Conservation (phyloP, 441 rosid species). For the Manihot esculenta region DNA sequence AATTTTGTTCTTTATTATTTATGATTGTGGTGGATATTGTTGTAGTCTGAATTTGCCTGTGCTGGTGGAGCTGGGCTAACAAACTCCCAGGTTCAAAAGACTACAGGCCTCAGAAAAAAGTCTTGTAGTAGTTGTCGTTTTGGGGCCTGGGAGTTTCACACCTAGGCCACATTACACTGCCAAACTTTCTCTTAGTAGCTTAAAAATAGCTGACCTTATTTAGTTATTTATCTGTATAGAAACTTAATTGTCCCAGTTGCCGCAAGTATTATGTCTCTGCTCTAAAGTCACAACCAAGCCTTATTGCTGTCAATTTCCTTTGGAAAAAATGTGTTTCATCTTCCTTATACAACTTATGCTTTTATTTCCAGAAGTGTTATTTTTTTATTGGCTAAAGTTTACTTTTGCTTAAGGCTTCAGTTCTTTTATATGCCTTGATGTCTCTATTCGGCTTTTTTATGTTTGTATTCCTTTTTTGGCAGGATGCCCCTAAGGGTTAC, state of each 20-base stretch:
- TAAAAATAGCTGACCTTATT: not conserved
- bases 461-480: slow-evolving; percentile 21
- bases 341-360: slow-evolving; percentile 2
- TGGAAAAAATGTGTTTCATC: slow-evolving; percentile 1
- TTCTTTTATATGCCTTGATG: not conserved
- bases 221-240: not conserved
- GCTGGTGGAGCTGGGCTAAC: too few relatives aligned
- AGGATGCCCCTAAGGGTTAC: slow-evolving; percentile 95
- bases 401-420: not conserved
- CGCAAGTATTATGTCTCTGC: not conserved
- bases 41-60: too few relatives aligned
- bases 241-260: not conserved
- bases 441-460: not conserved
- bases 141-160: too few relatives aligned
- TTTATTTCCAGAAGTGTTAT: not conserved
- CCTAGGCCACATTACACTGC: too few relatives aligned
- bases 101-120: too few relatives aligned
- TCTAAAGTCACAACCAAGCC: not conserved
- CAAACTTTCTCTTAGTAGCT: not conserved
- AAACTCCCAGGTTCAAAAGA: too few relatives aligned
- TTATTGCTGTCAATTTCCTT: slow-evolving; percentile 3
- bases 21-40: not conserved
- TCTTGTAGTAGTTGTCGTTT: too few relatives aligned
- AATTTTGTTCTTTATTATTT: not conserved
- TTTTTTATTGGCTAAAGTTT: slow-evolving; percentile 4